Base-by-base conservation (phyloP, 2,329 filamentous ascomycete species). In the Fusarium sp. region DNA sequence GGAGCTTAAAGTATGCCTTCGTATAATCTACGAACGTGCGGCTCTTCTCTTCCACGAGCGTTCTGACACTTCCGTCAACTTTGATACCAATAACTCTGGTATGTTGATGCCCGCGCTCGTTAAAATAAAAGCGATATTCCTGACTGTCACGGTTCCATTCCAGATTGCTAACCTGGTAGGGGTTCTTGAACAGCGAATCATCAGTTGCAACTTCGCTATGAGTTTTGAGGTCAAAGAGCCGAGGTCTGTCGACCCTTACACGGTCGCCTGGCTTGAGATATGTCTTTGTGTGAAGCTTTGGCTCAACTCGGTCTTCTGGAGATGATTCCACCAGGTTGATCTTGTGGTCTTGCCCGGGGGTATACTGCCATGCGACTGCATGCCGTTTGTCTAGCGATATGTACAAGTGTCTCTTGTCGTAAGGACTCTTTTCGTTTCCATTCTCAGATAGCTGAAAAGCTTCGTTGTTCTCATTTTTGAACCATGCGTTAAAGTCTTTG, bases 201-300 rank as follows among this genome's bases (percentile, higher is more conserved):
- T 79, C 72, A 5, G 75, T 78, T 9, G 50, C 12, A 4, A 80
- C 51, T 35, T 81, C 78, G 3, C 28, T 38, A 12, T 64, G 60
- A 1, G 47, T 67, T 11, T 59, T 45, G 10, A 80, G 47, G 53
- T 75, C 60, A 53, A 80, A 80, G 22, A 81, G 58, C 4, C 77
- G 73, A 24, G 79, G 79, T 17, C 78, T 72, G 32, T 78, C 73
- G 28, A 74, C 20, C 24, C 69, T 66, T 0, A 77, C 66, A 11
- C 70, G 66, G 11, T 81, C 80, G 3, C 80, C 80, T 2, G 79
- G 74, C 11, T 80, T 80, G 15, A 77, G 72, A 42, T 80, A 79
- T 13, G 73, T 61, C 6, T 74, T 55, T 1, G 36, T 63, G 13
- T 69, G 73, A 1, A 79, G 47, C 26, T 80, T 79, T 7, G 79